Base-by-base conservation (phyloP, 371 early-diverging fungal genomes). In the Circinella minor region DNA sequence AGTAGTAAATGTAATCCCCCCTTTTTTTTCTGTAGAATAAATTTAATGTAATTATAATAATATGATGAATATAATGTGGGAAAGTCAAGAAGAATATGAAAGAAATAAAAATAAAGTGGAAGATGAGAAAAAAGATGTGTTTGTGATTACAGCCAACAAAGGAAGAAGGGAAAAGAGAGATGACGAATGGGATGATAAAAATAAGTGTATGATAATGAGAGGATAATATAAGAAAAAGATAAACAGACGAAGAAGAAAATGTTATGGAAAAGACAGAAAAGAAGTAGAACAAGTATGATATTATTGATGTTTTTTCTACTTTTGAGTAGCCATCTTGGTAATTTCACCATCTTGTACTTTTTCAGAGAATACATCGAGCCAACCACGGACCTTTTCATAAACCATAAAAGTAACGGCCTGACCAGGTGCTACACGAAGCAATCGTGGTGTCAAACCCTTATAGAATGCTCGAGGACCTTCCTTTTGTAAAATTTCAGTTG, bases 401-500 rank as follows among this genome's bases (percentile, higher is more conserved):
- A 94, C 93, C 81, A 93, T 92, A 75, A 95, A 95, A 5, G 95
- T 94, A 65, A 94, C 90, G 38, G 94, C 93, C 77, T 94, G 94
- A 68, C 94, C 94, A 13, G 94, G 93, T 13, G 93, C 94, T 18
- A 94, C 94, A 71, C 99, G 89, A 72, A 98, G 79, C 15, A 98
- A 86, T 65, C 99, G 90, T 46, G 98, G 99, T 2, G 97, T 95
- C 68, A 97, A 79, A 55, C 98, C 99, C 86, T 95, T 95, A 83
- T 97, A 98, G 86, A 98, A 97, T 6, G 98, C 98, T 60, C 78
- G 78, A 76, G 86, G 91, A 13, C 99, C 99, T 83, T 98, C 98
- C 76, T 94, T 95, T 74, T 63, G 64, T 7, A 57, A 18, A 34
- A 70, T 70, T 13, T 74, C 65, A 13, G 65, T 61, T 27, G 67